phyloP scores from a whole-genome alignment of 176 grass and related monocot species.

The Cocos nucifera region DNA sequence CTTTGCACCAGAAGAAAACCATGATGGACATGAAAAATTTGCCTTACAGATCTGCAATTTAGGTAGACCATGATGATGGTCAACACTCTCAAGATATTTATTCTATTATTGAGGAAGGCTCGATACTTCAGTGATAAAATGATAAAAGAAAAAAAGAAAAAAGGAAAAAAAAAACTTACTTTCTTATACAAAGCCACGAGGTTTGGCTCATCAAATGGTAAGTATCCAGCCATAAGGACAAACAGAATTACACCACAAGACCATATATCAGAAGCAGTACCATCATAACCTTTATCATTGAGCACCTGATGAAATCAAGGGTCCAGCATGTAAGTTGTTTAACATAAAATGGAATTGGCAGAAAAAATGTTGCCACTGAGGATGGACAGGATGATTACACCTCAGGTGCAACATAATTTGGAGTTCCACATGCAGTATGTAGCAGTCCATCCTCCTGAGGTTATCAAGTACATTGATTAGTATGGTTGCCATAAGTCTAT shows the following conservation, averaged over 20 bases:
- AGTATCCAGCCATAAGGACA: slow-evolving; percentile 93
- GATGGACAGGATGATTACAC: slow-evolving; percentile 16
- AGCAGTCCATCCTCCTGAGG: slow-evolving; percentile 66
- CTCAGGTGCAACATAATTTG: slow-evolving; percentile 98
- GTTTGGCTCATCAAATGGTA: slow-evolving; percentile 81
- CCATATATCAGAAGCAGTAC: slow-evolving; percentile 85
- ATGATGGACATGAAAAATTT: slow-evolving; percentile 47
- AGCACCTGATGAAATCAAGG: slow-evolving; percentile 50
- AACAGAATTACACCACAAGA: slow-evolving; percentile 96
- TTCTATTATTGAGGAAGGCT: slow-evolving; percentile 15
- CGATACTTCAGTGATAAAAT: neutral
- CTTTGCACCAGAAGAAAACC: slow-evolving; percentile 69
- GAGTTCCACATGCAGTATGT: slow-evolving; percentile 94
- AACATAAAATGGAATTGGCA: too few relatives aligned
- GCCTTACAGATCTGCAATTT: slow-evolving; percentile 59
- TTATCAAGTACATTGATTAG: neutral
- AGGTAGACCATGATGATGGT: slow-evolving; percentile 11
- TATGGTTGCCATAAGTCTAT: neutral
- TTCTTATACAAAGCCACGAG: slow-evolving; percentile 56
- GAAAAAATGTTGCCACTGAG: too few relatives aligned
- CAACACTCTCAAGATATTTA: neutral
- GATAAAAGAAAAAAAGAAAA: too few relatives aligned
- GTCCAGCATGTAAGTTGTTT: too few relatives aligned
- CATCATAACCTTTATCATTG: slow-evolving; percentile 93
- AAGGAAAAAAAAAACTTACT: slow-evolving; percentile 24